phyloP scores from a whole-genome alignment of 1,284 basidiomycete species.

The Cryptococcus sp. region DNA sequence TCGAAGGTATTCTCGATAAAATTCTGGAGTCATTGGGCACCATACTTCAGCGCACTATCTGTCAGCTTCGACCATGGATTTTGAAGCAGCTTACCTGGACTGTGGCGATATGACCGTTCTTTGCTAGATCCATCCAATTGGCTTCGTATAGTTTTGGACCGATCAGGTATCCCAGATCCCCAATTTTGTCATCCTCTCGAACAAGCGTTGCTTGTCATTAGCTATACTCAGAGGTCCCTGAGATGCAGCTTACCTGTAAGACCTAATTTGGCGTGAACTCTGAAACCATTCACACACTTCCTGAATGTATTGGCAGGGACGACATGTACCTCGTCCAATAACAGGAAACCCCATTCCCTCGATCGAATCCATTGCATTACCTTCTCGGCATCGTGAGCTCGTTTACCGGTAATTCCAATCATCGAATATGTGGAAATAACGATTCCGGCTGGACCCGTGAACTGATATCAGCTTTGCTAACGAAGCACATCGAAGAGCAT shows the following conservation, averaged over 20 bases:
- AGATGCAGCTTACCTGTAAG: conserved; percentile 63
- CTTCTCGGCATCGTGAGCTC: conserved; percentile 93
- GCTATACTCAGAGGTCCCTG: conserved; percentile 1
- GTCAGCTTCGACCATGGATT: conserved; percentile 2
- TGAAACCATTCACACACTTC: conserved; percentile 91
- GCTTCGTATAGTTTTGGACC: conserved; percentile 99
- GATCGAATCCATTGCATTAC: conserved; percentile 98
- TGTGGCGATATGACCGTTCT: conserved; percentile 98
- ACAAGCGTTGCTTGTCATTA: conserved; percentile 76
- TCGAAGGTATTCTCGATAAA: conserved; percentile 95
- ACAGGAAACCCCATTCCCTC: conserved; percentile 92
- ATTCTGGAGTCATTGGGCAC: conserved; percentile 99
- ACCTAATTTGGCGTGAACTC: conserved; percentile 94
- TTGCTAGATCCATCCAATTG: conserved; percentile 99
- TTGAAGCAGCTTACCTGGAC: conserved; percentile 68
- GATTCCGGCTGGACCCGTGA: conserved; percentile 75
- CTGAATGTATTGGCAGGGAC: conserved; percentile 97
- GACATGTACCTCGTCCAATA: conserved; percentile 95
- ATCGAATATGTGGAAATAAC: conserved; percentile 97
- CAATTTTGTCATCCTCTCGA: conserved; percentile 98
- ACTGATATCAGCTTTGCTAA: conserved; percentile 52
- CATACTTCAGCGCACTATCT: conserved; percentile 96
- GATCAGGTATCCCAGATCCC: conserved; percentile 97
- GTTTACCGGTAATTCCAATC: conserved; percentile 94
- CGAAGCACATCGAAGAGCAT: conserved; percentile 17